These are phyloP conservation scores for Decorospora gaudefroyi DNA, from an alignment of 2,329 filamentous ascomycete genomes.

Conservation along the genomic window DNA sequence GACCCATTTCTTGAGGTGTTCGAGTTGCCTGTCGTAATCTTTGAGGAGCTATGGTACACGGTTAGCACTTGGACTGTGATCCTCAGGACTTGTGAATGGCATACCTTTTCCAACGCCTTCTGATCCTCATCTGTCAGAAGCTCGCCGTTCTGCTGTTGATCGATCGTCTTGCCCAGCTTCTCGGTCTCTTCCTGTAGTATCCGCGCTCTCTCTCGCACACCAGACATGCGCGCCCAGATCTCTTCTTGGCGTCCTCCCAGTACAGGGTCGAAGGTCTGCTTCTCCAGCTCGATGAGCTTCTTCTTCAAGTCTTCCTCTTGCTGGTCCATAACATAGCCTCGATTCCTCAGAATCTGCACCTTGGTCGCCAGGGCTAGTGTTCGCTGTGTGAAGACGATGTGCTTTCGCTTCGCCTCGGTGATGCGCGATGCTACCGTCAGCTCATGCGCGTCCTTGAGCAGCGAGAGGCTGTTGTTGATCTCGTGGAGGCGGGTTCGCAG, in stretches of 20 bases:
- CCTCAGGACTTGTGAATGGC: conserved; percentile 23
- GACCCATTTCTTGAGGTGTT: conserved; percentile 71
- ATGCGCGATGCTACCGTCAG: conserved; percentile 75
- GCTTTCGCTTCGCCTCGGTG: conserved; percentile 71
- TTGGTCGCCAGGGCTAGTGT: conserved; percentile 76
- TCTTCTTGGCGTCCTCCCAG: conserved; percentile 78
- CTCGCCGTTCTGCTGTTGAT: conserved; percentile 52
- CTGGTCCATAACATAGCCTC: conserved; percentile 77
- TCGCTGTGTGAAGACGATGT: conserved; percentile 72
- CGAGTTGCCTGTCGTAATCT: conserved; percentile 79
- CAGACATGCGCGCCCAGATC: conserved; percentile 80
- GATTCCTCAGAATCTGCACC: conserved; percentile 78
- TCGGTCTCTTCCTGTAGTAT: conserved; percentile 75
- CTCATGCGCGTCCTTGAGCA: conserved; percentile 76
- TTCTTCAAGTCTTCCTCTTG: conserved; percentile 78
- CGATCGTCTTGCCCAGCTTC: conserved; percentile 59
- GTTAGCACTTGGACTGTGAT: conserved; percentile 18
- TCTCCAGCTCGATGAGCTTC: conserved; percentile 71
- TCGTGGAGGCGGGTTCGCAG: conserved; percentile 76
- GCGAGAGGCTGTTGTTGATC: conserved; percentile 74
- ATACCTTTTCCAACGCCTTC: conserved; percentile 73
- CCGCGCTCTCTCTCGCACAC: conserved; percentile 72
- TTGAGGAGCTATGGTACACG: conserved; percentile 65
- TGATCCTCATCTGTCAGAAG: conserved; percentile 71
- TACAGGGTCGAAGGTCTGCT: conserved; percentile 72